Evolutionary conservation across 2,329 filamentous ascomycete species (phyloP).

Genomic region (Ophiostoma quercus): DNA sequence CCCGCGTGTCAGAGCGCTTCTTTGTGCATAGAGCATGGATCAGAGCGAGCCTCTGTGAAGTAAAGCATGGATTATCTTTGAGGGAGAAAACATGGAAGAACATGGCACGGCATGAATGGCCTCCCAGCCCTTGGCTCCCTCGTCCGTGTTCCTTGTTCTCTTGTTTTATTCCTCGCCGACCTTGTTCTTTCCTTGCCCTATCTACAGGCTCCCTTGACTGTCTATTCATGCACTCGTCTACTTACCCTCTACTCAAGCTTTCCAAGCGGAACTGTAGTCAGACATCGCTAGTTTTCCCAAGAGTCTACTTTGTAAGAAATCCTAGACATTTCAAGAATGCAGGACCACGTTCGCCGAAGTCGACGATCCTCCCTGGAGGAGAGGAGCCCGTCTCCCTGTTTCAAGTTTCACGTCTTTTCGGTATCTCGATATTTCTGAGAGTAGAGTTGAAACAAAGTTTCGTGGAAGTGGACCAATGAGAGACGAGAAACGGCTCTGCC

Average conservation of each 20-base stretch:
- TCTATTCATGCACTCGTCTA: too few relatives aligned
- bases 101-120: neutral
- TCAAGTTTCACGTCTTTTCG: neutral
- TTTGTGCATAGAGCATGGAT: neutral
- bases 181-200: neutral
- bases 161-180: neutral
- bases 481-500: neutral
- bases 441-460: slow-evolving; percentile 9
- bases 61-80: too few relatives aligned
- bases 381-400: neutral
- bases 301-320: neutral
- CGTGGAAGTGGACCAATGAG: neutral
- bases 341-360: slow-evolving; percentile 2
- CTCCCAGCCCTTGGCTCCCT: slow-evolving; percentile 1
- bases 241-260: neutral
- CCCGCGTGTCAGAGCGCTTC: neutral
- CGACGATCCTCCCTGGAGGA: neutral
- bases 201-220: too few relatives aligned
- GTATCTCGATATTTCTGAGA: too few relatives aligned
- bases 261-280: neutral
- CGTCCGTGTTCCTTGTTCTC: neutral
- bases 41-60: too few relatives aligned
- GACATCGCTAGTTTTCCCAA: neutral
- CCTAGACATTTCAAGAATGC: neutral
- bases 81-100: too few relatives aligned